Percentiles rank a stretch among this genome's conserved stretches.
These are phyloP conservation scores for Trichoderma parareesei DNA, from an alignment of 495 filamentous ascomycete species.

Conservation along the genomic window DNA sequence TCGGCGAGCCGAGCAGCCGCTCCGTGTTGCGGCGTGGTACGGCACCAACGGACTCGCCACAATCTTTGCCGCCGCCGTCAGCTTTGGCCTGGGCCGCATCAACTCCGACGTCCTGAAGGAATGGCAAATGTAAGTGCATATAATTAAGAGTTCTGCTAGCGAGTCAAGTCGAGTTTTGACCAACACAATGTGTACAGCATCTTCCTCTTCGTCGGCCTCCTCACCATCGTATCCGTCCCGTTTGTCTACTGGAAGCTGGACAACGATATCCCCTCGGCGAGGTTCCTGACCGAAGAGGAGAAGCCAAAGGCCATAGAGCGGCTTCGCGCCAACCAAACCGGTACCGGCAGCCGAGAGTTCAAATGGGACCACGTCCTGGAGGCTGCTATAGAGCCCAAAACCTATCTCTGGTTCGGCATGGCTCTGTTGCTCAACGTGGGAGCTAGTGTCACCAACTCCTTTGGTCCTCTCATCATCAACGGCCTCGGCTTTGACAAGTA, in stretches of 20 bases:
- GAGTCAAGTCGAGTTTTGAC: constrained; percentile 36
- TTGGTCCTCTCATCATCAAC: constrained; percentile 54
- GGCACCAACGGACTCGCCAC: constrained; percentile 54
- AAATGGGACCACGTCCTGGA: constrained; percentile 39
- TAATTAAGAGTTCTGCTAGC: constrained; percentile 17
- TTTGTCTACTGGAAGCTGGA: constrained; percentile 46
- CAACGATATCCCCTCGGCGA: constrained; percentile 42
- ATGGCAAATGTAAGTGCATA: constrained; percentile 51
- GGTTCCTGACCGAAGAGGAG: constrained; percentile 45
- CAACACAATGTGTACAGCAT: constrained; percentile 34
- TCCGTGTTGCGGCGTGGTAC: constrained; percentile 59
- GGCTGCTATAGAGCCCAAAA: constrained; percentile 36
- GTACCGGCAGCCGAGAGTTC: constrained; percentile 46
- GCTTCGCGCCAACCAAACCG: constrained; percentile 47
- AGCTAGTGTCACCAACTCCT: constrained; percentile 50
- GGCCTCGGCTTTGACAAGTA: constrained; percentile 52
- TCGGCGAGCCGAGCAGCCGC: constrained; percentile 51
- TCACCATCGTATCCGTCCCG: constrained; percentile 46
- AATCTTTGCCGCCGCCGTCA: constrained; percentile 53
- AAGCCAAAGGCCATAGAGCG: constrained; percentile 36
- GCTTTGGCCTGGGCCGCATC: constrained; percentile 53
- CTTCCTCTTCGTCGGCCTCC: constrained; percentile 15
- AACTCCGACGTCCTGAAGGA: constrained; percentile 39
- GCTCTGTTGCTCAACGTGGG: constrained; percentile 54
- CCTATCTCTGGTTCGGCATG: constrained; percentile 42